A percentile compares a stretch with the other conserved stretches of the same genome.
Conservation (phyloP, 352 stramenopile genomes). For the Pythium guiyangense region DNA sequence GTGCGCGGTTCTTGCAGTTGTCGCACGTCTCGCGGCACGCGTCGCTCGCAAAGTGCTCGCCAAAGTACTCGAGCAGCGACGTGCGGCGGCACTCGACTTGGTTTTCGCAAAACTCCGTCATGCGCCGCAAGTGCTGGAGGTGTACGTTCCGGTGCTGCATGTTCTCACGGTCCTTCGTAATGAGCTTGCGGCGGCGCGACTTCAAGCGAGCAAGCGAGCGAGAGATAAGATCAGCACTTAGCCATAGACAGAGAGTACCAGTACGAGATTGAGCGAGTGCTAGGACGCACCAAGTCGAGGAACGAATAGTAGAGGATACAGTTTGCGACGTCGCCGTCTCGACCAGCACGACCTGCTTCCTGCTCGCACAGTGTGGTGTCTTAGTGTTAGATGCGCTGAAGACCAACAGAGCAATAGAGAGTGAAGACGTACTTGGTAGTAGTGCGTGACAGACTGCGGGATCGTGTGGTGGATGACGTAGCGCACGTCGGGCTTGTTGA, state of each 20-base stretch:
- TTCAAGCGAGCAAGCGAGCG: no score
- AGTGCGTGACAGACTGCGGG: conserved; percentile 86
- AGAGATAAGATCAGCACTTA: no score
- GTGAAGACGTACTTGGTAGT: conserved; percentile 79
- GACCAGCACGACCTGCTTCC: conserved; percentile 78
- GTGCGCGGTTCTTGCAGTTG: conserved; percentile 82
- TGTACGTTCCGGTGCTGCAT: conserved; percentile 77
- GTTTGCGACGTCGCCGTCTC: conserved; percentile 78
- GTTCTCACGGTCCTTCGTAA: conserved; percentile 80
- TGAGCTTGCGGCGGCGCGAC: conserved; percentile 64
- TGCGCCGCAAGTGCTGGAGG: conserved; percentile 75
- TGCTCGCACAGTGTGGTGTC: conserved; percentile 21
- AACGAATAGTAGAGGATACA: conserved; percentile 89
- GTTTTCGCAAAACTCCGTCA: conserved; percentile 88
- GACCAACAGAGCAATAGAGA: no score
- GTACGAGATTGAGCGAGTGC: no score
- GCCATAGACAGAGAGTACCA: no score
- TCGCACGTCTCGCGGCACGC: conserved; percentile 78
- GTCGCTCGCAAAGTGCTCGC: conserved; percentile 79
- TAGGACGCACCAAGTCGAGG: conserved; percentile 50
- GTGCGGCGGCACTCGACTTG: conserved; percentile 83
- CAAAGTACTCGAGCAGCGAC: conserved; percentile 83
- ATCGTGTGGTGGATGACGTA: conserved; percentile 90
- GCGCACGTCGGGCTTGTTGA: conserved; percentile 87
- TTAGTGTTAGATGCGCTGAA: no score